These are phyloP conservation scores for Paspalum notatum DNA, from an alignment of 176 grass and related monocot genomes.

Conservation along the genomic window DNA sequence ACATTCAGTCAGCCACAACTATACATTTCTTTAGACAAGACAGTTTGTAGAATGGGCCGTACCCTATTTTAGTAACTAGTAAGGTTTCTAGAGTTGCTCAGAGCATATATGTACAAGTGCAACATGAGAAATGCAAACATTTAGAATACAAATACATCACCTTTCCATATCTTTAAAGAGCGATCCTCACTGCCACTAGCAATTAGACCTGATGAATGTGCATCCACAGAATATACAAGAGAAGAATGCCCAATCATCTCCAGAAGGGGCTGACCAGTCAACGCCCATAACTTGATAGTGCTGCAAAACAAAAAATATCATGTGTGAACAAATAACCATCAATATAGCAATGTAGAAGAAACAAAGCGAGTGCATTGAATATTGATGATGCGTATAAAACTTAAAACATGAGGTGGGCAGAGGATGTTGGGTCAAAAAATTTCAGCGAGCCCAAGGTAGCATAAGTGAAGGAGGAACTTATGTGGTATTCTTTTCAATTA, in stretches of 20 bases:
- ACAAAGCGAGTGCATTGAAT: background rate
- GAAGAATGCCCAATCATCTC: conserved; percentile 96
- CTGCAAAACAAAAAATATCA: conserved; percentile 49
- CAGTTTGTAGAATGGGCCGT: background rate
- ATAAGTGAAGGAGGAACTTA: background rate
- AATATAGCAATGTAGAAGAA: conserved; percentile 23
- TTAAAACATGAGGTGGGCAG: background rate
- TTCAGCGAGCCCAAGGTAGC: background rate
- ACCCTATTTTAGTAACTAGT: conserved; percentile 11
- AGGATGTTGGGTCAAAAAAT: background rate
- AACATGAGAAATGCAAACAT: conserved; percentile 10
- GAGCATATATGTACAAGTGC: conserved; percentile 4
- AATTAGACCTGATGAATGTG: conserved; percentile 88
- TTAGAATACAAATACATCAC: conserved; percentile 49
- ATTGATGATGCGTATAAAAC: background rate
- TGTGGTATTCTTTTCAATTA: conserved; percentile 38
- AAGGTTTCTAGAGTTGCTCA: background rate
- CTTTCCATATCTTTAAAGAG: conserved; percentile 95
- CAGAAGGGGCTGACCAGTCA: conserved; percentile 85
- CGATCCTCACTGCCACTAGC: conserved; percentile 95
- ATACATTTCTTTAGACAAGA: conserved; percentile 15
- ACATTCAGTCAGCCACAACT: background rate
- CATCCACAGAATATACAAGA: conserved; percentile 94
- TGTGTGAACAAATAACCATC: background rate
- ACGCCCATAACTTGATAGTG: conserved; percentile 85